A percentile compares a stretch with the other conserved stretches of the same genome.
These are phyloP conservation scores for Candida labiduridarum DNA, from an alignment of 1,139 yeast genomes.

Conservation along the genomic window DNA sequence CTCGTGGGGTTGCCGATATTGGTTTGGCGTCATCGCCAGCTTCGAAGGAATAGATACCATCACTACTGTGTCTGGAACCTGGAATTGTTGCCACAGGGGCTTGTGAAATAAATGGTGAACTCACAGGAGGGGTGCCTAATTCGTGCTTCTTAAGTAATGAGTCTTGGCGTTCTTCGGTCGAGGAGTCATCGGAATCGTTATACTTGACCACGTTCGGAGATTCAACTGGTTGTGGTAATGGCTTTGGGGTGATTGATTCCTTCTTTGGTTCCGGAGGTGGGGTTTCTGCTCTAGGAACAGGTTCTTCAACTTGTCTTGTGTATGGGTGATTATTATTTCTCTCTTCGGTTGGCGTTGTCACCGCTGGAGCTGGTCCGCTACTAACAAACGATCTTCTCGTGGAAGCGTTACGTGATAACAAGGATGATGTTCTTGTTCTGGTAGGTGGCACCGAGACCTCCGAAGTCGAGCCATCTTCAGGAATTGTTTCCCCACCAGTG, in stretches of 20 bases:
- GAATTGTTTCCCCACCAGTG: constrained; percentile 25
- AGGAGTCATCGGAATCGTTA: constrained; percentile 21
- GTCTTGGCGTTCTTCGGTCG: constrained; percentile 22
- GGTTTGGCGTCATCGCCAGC: constrained; percentile 43
- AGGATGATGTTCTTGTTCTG: constrained; percentile 14
- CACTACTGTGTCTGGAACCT: constrained; percentile 24
- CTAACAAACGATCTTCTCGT: constrained; percentile 13
- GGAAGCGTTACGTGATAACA: constrained; percentile 12
- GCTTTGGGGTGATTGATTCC: constrained; percentile 8
- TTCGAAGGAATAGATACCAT: constrained; percentile 44
- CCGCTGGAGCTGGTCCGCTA: constrained; percentile 7
- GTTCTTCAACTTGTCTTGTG: constrained; percentile 8
- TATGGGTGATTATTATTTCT: not conserved
- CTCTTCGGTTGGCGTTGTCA: not conserved
- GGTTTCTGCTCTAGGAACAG: not conserved
- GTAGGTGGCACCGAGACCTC: constrained; percentile 21
- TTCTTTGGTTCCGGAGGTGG: constrained; percentile 10
- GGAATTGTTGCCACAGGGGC: constrained; percentile 7
- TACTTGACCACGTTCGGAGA: constrained; percentile 35
- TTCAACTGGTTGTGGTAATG: constrained; percentile 13
- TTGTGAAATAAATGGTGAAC: constrained; percentile 4
- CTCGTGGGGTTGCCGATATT: constrained; percentile 30
- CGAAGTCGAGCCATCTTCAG: constrained; percentile 38
- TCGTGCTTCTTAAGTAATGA: constrained; percentile 40
- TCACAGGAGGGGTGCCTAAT: constrained; percentile 17